These are phyloP conservation scores for Ogataea nitratoaversa DNA, from an alignment of 805 yeast species.

Conservation along the genomic window DNA sequence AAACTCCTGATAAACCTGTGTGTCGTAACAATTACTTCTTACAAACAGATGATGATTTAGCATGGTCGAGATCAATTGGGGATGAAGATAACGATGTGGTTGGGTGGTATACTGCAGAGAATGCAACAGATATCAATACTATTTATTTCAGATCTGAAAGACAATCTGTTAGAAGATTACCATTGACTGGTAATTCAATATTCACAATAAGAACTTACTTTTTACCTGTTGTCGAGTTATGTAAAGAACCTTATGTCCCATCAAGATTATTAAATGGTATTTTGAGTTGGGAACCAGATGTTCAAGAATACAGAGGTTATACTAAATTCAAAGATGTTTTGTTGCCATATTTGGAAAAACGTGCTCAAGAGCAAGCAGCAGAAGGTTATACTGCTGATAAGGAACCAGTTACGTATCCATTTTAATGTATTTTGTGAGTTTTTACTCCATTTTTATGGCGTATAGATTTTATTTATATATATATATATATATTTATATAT, in stretches of 20 bases:
- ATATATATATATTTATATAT: too few relatives aligned
- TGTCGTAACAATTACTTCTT: slow-evolving; percentile 63
- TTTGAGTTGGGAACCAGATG: slow-evolving; percentile 56
- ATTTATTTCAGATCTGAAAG: slow-evolving; percentile 61
- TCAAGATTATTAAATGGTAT: slow-evolving; percentile 56
- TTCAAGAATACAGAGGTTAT: slow-evolving; percentile 57
- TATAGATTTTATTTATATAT: too few relatives aligned
- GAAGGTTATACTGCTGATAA: slow-evolving; percentile 36
- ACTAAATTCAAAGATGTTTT: slow-evolving; percentile 48
- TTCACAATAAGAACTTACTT: slow-evolving; percentile 66
- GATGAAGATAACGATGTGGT: slow-evolving; percentile 46
- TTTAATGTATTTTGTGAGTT: too few relatives aligned
- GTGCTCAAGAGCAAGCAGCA: slow-evolving; percentile 45
- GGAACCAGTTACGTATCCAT: slow-evolving; percentile 42
- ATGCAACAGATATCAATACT: slow-evolving; percentile 42
- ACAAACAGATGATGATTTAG: slow-evolving; percentile 58
- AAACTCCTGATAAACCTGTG: slow-evolving; percentile 58
- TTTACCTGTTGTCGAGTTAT: slow-evolving; percentile 48
- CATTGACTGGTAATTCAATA: slow-evolving; percentile 51
- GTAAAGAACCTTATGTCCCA: slow-evolving; percentile 59
- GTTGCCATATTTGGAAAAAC: slow-evolving; percentile 49
- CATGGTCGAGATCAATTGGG: slow-evolving; percentile 65
- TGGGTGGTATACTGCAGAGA: slow-evolving; percentile 62
- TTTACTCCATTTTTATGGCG: too few relatives aligned
- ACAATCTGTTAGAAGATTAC: slow-evolving; percentile 59